phyloP scores from a whole-genome alignment of 1,284 basidiomycete genomes.

The Papiliotrema nemorosa region DNA sequence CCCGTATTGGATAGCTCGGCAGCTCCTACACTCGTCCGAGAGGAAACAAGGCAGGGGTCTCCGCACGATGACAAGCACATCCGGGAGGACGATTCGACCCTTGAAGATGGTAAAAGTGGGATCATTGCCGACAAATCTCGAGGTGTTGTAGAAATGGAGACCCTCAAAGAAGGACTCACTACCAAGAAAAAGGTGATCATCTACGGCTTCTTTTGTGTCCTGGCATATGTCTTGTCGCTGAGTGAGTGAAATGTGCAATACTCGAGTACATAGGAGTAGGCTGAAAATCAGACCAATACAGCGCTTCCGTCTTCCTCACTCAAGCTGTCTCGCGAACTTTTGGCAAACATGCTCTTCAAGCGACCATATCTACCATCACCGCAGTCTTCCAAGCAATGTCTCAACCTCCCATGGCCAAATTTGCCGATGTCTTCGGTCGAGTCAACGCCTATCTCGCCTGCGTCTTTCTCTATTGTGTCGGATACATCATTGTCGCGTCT shows the following conservation, averaged over 20 bases:
- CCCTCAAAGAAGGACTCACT: constrained; percentile 24
- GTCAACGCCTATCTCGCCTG: constrained; percentile 41
- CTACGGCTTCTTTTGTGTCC: constrained; percentile 35
- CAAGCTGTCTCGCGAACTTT: constrained; percentile 37
- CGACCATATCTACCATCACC: constrained; percentile 39
- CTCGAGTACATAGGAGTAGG: neutral
- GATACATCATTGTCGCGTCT: constrained; percentile 41
- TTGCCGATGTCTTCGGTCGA: constrained; percentile 42
- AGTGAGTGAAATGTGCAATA: constrained; percentile 19
- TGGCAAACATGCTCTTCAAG: constrained; percentile 34
- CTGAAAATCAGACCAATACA: constrained; percentile 28
- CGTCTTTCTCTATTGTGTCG: constrained; percentile 39
- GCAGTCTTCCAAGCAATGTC: constrained; percentile 41
- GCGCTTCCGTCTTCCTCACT: constrained; percentile 30
- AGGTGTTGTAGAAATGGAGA: constrained; percentile 44
- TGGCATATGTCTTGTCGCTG: constrained; percentile 40
- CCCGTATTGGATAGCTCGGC: no score
- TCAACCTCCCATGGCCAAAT: constrained; percentile 47
- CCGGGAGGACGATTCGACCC: neutral
- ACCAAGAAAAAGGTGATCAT: constrained; percentile 25
- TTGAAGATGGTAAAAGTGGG: constrained; percentile 3
- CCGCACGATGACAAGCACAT: neutral
- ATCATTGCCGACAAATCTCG: constrained; percentile 22
- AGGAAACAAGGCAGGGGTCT: no score
- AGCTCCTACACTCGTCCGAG: no score